Evolutionary conservation across 164 flowering plant species (phyloP), one percentile per base, ranked within the genome.

Genomic region (Liquidambar formosana): DNA sequence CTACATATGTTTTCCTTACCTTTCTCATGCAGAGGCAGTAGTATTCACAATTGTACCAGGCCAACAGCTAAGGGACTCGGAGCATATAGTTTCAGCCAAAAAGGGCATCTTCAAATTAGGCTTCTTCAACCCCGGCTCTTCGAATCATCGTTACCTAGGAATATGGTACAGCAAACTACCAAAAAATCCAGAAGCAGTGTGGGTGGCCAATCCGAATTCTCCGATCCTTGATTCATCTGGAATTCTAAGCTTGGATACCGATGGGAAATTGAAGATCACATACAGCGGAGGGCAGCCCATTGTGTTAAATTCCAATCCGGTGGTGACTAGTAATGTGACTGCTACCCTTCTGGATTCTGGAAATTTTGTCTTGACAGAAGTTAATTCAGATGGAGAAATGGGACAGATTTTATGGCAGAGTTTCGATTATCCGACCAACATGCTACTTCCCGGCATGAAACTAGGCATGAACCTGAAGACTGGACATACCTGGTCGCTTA

Each of bases 381-480:
- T 38, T 10, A 28, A 53, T 22, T 14, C 19, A 9, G 60, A 52
- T 23, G 57, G 68, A 18, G 6, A 45, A 10, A 19, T 18, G 10
- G 61, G 58, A 38, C 14, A 26, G 18, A 44, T 48, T 14, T 63
- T 70, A 28, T 70, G 73, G 73, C 73, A 70, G 19, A 70, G 73
- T 53, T 70, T 61, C 53, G 66, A 62, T 63, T 27, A 56, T 28
- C 73, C 73, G 5, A 53, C 67, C 10, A 46, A 63, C 26, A 63
- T 57, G 4, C 67, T 64, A 2, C 25, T 64, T 10, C 67, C 75
- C 0, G 75, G 75, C 15, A 71, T 71, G 75, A 71, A 58, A 41
- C 47, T 71, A 1, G 75, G 75, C 2, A 11, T 71, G 23, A 59
- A 65, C 38, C 19, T 45, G 21, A 48, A 46, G 14, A 57, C 63